Percentiles rank a stretch among this genome's conserved stretches.
Evolutionary conservation across 805 yeast species (phyloP).

Genomic region (Alloascoidea hylecoeti): DNA sequence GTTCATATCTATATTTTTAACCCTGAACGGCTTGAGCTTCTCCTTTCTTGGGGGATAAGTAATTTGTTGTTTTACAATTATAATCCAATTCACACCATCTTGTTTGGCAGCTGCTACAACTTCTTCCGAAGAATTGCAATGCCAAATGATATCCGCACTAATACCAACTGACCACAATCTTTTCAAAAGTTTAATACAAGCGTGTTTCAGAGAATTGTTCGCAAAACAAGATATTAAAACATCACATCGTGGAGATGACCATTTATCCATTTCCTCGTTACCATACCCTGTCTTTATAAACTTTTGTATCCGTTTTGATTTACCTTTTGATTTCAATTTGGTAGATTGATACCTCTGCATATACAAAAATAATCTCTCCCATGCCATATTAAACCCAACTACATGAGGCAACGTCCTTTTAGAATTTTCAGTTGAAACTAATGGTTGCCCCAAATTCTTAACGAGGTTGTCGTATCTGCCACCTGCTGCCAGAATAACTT

Average conservation of each 20-base stretch:
- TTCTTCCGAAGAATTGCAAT: slow-evolving; percentile 39
- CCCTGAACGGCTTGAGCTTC: slow-evolving; percentile 62
- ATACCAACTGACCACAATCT: slow-evolving; percentile 68
- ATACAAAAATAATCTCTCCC: slow-evolving; percentile 44
- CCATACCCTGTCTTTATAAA: background rate
- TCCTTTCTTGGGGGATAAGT: slow-evolving; percentile 21
- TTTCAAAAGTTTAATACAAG: slow-evolving; percentile 50
- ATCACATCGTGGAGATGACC: slow-evolving; percentile 44
- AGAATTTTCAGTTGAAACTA: slow-evolving; percentile 17
- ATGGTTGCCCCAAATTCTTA: slow-evolving; percentile 46
- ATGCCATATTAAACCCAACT: slow-evolving; percentile 79
- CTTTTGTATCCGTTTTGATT: too few species aligned
- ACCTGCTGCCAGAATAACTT: slow-evolving; percentile 63
- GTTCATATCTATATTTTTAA: slow-evolving; percentile 45
- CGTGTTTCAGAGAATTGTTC: slow-evolving; percentile 35
- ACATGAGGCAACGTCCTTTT: slow-evolving; percentile 31
- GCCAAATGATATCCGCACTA: slow-evolving; percentile 47
- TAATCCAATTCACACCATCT: slow-evolving; percentile 66
- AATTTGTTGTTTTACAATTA: slow-evolving; percentile 59
- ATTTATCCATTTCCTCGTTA: slow-evolving; percentile 3
- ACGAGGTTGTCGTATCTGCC: slow-evolving; percentile 82
- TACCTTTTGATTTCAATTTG: slow-evolving; percentile 6
- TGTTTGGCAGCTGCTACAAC: slow-evolving; percentile 42
- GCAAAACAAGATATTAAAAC: slow-evolving; percentile 66
- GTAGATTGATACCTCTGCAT: slow-evolving; percentile 33